These are phyloP conservation scores for Pythium periplocum DNA, from an alignment of 352 stramenopile genomes.

Conservation along the genomic window DNA sequence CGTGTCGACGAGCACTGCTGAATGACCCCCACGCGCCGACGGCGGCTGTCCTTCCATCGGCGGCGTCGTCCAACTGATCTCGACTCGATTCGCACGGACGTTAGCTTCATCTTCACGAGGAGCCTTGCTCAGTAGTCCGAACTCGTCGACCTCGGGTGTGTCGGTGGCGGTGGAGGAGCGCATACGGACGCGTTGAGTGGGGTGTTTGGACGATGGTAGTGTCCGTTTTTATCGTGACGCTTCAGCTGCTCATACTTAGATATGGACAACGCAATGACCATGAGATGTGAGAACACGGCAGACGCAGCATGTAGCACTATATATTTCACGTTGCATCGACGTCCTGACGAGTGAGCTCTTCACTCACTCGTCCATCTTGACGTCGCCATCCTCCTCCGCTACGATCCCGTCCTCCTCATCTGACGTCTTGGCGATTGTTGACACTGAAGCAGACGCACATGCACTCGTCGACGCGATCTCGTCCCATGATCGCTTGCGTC, in stretches of 20 bases:
- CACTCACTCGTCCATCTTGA: too few species aligned
- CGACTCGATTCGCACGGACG: slow-evolving; percentile 32
- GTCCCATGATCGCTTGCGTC: neutral
- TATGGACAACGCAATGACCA: neutral
- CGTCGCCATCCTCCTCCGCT: too few species aligned
- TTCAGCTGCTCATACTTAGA: slow-evolving; percentile 2
- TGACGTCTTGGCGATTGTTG: too few species aligned
- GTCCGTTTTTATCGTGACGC: slow-evolving; percentile 1
- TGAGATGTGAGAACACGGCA: too few species aligned
- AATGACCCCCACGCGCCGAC: slow-evolving; percentile 61
- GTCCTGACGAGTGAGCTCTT: too few species aligned
- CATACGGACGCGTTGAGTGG: slow-evolving; percentile 2
- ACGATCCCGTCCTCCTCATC: too few species aligned
- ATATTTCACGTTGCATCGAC: too few species aligned
- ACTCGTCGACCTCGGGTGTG: neutral
- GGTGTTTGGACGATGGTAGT: neutral
- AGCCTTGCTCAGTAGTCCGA: slow-evolving; percentile 6
- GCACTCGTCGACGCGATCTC: too few species aligned
- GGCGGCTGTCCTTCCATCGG: slow-evolving; percentile 48
- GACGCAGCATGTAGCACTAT: too few species aligned
- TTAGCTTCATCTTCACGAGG: slow-evolving; percentile 1
- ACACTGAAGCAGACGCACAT: too few species aligned
- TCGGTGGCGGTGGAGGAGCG: slow-evolving; percentile 2
- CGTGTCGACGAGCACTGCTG: slow-evolving; percentile 62
- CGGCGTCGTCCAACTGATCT: slow-evolving; percentile 58